Base-by-base conservation (phyloP, 495 filamentous ascomycete genomes). In the Pseudoneurospora amorphoporcata region DNA sequence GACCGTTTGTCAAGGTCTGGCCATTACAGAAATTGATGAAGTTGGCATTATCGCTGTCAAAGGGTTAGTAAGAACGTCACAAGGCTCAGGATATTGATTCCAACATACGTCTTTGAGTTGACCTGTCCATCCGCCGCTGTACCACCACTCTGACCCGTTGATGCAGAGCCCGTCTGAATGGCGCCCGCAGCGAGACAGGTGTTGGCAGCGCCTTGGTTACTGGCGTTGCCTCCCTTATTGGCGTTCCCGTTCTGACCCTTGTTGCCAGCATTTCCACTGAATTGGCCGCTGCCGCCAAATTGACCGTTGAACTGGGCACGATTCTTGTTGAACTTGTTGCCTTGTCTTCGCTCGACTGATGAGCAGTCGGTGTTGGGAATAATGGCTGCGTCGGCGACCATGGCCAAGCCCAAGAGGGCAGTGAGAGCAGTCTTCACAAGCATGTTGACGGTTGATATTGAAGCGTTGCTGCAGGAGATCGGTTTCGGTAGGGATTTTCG, bases 11-110 rank as follows among this genome's bases (percentile, higher is more conserved):
- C 71, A 90, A 69, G n/a, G 85, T 88, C 81, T 91, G 83, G 47
- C 90, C 90, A 14, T 82, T 77, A 79, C 91, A 91, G 78, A 88
- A 88, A 81, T 91, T 91, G 83, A 90, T 90, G 83, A 91, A 91
- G 81, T 92, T 92, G 79, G 82, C 80, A 12, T 75, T 69, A 73
- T 86, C 84, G 72, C 86, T 87, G 53, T 10, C 32, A 32, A 17
- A 9, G 19, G 9, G 53, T 68, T 23, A 74, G 68, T 35, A 17
- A 35, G 23, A 37, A 65, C 3, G 35, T 37, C 29, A 1, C 53
- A 65, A 1, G 14, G 35, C 12, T 32, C 53, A 65, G 35, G 29
- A 35, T 61, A 42, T 69, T 38, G 41, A 16, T 37, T 39, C 12
- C 19, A 23, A 78, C 87, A 77, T 77, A 89, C 88, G 85, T 88